Evolutionary conservation across 225 moss, liverwort and hornwort species (phyloP), one percentile per base, ranked within the genome.

Genomic region (Asterella californica): DNA sequence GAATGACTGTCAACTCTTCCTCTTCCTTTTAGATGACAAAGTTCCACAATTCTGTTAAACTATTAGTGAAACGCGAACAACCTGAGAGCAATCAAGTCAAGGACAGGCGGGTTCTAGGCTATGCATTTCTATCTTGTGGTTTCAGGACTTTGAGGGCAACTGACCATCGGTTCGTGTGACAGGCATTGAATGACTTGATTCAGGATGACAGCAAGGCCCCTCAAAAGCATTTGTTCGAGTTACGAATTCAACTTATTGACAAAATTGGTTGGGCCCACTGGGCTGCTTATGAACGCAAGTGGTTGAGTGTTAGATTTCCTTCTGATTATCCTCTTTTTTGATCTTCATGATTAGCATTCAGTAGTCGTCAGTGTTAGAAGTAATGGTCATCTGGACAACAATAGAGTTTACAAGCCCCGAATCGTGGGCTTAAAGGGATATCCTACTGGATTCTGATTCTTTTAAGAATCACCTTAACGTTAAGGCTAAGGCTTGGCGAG

Each of bases 141-240:
- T 12, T 52, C 52, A 6, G 17, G 17, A 52, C 52, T 52, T 52
- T 3, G 12, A 6, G 5, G 12, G 17, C 14, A 30, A 74, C 74
- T 74, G 48, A 74, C 32, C 0, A 21, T 33, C 8, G 0, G 18
- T 52, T 32, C 5, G 37, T 76, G 50, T 75, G 49, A 67, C 94
- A 97, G 96, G 88, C 83, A 49, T 82, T 97, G 79, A 94, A 91
- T 79, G 94, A 97, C 78, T 81, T 97, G 79, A 92, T 94, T 81
- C 91, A 94, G 85, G 94, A 97, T 81, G 97, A 97, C 17, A 91
- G 93, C 84, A 94, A 94, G 80, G 91, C 93, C 24, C 94, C 94
- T 59, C 94, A 97, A 76, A 97, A 93, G 83, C 87, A 88, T 70
- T 61, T 92, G 32, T 91, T 71, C 32, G 92, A 97, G 80, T 78